Evolutionary conservation across 129 eudicot species (phyloP).

Genomic region (Sambucus nigra): DNA sequence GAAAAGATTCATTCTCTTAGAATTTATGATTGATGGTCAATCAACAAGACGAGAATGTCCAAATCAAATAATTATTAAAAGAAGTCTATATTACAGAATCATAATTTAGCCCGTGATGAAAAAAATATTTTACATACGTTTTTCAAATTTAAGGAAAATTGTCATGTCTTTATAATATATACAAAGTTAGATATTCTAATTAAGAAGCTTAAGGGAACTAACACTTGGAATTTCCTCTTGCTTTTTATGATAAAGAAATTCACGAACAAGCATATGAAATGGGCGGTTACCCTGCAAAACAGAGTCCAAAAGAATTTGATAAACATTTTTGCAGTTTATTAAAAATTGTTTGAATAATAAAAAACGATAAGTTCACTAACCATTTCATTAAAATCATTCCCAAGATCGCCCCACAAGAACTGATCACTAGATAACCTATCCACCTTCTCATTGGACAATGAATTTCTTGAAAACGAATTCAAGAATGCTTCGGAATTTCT

Average conservation of each 20-base stretch:
- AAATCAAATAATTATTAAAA: neutral
- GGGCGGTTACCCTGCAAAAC: conserved; percentile 37
- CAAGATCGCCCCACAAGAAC: conserved; percentile 16
- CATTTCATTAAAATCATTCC: conserved; percentile 39
- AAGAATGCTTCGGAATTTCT: conserved; percentile 45
- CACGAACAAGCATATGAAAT: conserved; percentile 46
- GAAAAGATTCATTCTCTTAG: neutral
- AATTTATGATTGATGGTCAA: neutral
- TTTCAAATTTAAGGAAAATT: neutral
- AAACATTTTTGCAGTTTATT: conserved; percentile 11
- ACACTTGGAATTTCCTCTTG: conserved; percentile 69
- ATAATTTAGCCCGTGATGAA: neutral
- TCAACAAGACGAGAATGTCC: neutral
- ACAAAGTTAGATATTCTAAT: neutral
- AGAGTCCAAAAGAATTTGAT: neutral
- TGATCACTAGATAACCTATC: conserved; percentile 26
- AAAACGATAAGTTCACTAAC: conserved; percentile 31
- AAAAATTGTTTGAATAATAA: neutral
- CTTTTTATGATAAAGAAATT: conserved; percentile 54
- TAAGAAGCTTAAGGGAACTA: conserved; percentile 16
- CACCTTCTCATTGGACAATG: conserved; percentile 25
- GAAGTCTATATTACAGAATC: neutral
- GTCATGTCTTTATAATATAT: neutral
- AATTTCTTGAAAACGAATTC: conserved; percentile 38
- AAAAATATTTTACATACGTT: neutral